These are phyloP conservation scores for Podaxis sp. DNA, from an alignment of 768 basidiomycete species.

Conservation along the genomic window DNA sequence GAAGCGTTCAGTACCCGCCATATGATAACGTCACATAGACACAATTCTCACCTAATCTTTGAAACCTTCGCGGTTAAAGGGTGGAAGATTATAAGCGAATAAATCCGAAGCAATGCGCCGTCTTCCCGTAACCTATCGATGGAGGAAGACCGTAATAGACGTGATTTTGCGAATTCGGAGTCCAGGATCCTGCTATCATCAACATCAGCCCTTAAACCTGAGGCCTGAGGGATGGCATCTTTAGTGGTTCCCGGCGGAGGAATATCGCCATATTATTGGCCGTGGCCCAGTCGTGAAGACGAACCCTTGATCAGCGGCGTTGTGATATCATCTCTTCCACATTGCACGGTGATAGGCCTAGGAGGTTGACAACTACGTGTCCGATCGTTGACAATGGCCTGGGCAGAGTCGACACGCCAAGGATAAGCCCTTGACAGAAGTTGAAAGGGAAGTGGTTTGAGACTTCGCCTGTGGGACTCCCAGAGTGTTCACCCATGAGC, in stretches of 20 bases:
- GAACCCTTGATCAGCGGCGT: background rate
- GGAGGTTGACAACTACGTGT: background rate
- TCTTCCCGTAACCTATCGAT: background rate
- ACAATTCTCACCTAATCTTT: background rate
- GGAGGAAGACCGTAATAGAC: background rate
- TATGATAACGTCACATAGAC: background rate
- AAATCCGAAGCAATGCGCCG: background rate
- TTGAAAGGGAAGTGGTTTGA: too few species aligned
- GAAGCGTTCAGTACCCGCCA: background rate
- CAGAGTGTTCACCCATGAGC: background rate
- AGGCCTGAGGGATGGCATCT: background rate
- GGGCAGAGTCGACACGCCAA: too few species aligned
- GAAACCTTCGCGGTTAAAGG: background rate
- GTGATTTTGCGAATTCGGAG: background rate
- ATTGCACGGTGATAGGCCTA: background rate
- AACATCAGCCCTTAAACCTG: background rate
- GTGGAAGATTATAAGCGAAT: background rate
- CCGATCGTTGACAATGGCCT: too few species aligned
- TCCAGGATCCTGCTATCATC: background rate
- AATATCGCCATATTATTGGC: background rate
- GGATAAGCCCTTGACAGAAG: too few species aligned
- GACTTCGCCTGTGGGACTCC: background rate
- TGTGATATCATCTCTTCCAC: background rate
- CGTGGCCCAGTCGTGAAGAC: background rate
- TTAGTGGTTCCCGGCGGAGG: background rate